These are phyloP conservation scores for Rhytidhysteron rufulum DNA, from an alignment of 2,329 filamentous ascomycete genomes.

Conservation along the genomic window DNA sequence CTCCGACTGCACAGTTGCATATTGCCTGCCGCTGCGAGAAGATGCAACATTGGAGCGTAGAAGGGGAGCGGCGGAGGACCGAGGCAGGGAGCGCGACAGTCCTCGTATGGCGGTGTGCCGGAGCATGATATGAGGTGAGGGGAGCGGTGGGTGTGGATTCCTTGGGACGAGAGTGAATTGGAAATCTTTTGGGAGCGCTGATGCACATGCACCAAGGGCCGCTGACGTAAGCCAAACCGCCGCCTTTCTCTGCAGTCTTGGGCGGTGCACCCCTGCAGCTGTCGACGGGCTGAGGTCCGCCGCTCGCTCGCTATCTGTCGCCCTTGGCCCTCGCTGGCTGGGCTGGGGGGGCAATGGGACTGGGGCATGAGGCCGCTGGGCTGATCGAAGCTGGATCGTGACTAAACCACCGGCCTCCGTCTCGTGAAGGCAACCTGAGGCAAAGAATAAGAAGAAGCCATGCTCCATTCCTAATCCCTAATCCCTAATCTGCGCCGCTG, in stretches of 20 bases:
- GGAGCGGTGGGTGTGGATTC: background rate
- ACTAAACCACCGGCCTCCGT: no score
- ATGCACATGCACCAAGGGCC: background rate
- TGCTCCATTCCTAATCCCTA: no score
- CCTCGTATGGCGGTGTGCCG: slow-evolving; percentile 25
- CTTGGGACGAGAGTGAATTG: background rate
- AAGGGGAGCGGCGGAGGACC: slow-evolving; percentile 14
- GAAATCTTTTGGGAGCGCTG: background rate
- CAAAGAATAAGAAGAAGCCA: no score
- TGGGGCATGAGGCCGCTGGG: no score
- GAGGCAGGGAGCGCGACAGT: slow-evolving; percentile 23
- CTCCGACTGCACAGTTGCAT: slow-evolving; percentile 30
- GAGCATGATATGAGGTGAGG: slow-evolving; percentile 19
- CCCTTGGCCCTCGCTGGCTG: background rate
- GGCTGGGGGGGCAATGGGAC: no score
- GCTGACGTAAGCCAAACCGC: background rate
- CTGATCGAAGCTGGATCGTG: no score
- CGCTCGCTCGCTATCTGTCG: background rate
- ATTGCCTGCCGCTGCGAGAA: slow-evolving; percentile 18
- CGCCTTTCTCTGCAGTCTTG: background rate
- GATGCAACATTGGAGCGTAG: slow-evolving; percentile 16
- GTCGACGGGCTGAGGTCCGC: background rate
- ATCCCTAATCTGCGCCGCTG: no score
- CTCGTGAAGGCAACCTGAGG: no score
- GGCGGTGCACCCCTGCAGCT: background rate